Conservation (phyloP, 176 grass and related monocot species). For the Oryza australiensis region DNA sequence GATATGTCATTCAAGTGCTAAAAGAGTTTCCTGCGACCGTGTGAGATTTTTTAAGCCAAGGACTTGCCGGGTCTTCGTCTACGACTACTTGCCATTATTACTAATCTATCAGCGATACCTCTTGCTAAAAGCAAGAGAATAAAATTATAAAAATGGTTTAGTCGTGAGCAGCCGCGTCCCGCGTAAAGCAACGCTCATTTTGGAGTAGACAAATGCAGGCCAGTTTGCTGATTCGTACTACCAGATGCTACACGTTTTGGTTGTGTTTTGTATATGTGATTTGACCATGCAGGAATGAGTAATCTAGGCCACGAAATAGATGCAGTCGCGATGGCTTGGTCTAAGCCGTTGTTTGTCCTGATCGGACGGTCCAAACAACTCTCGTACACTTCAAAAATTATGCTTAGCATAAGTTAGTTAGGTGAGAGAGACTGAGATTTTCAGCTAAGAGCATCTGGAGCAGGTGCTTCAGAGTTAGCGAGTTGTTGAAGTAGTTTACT, state of each 20-base stretch:
- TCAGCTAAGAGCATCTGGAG: not conserved
- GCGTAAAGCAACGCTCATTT: not conserved
- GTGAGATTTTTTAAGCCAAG: no score
- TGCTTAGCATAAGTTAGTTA: not conserved
- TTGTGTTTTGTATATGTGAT: not conserved
- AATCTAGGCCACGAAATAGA: not conserved
- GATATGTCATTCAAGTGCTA: no score
- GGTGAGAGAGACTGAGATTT: not conserved
- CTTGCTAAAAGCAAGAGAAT: not conserved
- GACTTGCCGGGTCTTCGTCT: constrained; percentile 24
- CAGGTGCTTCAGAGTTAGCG: not conserved
- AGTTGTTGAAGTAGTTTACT: not conserved
- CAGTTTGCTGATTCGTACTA: not conserved
- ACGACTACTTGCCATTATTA: not conserved
- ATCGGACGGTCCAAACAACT: not conserved
- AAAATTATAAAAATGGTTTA: not conserved
- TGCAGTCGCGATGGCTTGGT: not conserved
- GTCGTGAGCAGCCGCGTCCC: not conserved
- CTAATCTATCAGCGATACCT: no score
- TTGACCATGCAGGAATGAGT: not conserved
- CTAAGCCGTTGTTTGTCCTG: not conserved
- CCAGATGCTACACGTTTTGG: not conserved
- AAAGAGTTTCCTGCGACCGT: no score
- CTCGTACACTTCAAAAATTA: not conserved
- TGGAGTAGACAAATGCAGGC: not conserved